Percentiles rank a stretch among this genome's conserved stretches.
Evolutionary conservation across 2,329 filamentous ascomycete species (phyloP).

Genomic region (Waltergamsia citrina): DNA sequence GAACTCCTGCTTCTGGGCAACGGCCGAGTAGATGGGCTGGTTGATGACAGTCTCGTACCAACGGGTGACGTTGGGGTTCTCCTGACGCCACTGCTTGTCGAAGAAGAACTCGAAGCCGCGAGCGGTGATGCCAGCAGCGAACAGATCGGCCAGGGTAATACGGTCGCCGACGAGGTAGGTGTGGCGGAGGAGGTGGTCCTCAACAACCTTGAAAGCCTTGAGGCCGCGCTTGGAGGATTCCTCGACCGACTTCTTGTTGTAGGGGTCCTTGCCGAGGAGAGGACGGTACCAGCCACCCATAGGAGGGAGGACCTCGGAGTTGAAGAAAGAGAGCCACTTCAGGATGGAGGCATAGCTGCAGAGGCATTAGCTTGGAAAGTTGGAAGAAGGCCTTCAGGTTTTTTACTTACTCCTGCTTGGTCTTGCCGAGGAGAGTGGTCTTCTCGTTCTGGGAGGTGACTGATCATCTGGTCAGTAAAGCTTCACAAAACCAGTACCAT

Average conservation of each 20-base stretch:
- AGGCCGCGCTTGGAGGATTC: constrained; percentile 61
- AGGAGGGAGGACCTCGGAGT: constrained; percentile 68
- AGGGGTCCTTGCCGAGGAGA: constrained; percentile 68
- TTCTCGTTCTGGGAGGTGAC: constrained; percentile 99
- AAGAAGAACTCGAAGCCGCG: constrained; percentile 93
- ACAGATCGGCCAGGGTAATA: constrained; percentile 92
- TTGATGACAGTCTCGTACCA: constrained; percentile 94
- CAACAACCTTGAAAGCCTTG: constrained; percentile 63
- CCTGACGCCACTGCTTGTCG: constrained; percentile 76
- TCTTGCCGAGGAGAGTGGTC: constrained; percentile 98
- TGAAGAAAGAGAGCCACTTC: constrained; percentile 97
- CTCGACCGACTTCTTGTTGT: constrained; percentile 98
- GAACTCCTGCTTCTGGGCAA: constrained; percentile 66
- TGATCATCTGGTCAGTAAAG: constrained; percentile 24
- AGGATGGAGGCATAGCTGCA: constrained; percentile 84
- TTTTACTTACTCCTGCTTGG: constrained; percentile 89
- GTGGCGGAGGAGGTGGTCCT: constrained; percentile 83
- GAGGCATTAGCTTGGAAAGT: constrained; percentile 9
- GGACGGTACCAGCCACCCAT: constrained; percentile 80
- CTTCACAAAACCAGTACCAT: background rate
- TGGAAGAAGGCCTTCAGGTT: background rate
- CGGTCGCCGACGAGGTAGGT: constrained; percentile 98
- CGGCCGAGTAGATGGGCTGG: constrained; percentile 81
- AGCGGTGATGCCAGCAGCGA: constrained; percentile 66
- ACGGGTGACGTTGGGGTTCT: constrained; percentile 78